Percentiles rank a stretch among this genome's conserved stretches.
Conservation (phyloP, 179 eudicot species). For the Gypsophila paniculata region DNA sequence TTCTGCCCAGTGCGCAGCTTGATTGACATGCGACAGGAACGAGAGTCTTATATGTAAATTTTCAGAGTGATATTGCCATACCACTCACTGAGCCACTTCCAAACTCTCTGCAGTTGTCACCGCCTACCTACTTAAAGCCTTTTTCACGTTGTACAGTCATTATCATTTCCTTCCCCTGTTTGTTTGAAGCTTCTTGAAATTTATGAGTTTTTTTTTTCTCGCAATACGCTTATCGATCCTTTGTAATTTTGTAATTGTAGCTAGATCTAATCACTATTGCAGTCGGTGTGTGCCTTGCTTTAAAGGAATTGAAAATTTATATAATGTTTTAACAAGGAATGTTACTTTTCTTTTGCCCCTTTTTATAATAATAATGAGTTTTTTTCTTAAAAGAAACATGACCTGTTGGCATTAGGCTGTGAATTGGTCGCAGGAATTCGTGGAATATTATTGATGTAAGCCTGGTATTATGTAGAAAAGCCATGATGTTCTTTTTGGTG, state of each 20-base stretch:
- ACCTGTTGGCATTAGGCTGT: not conserved
- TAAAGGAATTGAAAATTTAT: not conserved
- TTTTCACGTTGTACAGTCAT: no score
- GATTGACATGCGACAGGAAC: not conserved
- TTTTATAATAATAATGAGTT: not conserved
- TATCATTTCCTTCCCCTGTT: no score
- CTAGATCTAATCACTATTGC: no score
- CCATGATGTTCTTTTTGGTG: not conserved
- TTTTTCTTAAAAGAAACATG: not conserved
- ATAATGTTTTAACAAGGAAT: conserved; percentile 4
- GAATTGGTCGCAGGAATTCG: conserved; percentile 2
- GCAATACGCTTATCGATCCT: no score
- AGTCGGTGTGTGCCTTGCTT: not conserved
- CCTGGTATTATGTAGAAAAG: not conserved
- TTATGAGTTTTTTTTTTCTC: no score
- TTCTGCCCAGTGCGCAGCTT: not conserved
- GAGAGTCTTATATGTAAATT: not conserved
- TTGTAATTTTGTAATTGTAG: no score
- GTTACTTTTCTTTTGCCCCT: no score
- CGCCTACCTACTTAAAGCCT: no score
- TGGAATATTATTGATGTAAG: conserved; percentile 4
- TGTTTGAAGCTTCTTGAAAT: no score
- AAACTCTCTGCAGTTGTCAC: no score
- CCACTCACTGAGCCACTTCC: not conserved
- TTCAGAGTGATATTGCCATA: not conserved